A percentile compares a stretch with the other conserved stretches of the same genome.
Evolutionary conservation across 805 yeast species (phyloP).

Genomic region (Cyberlindnera subsufficiens): DNA sequence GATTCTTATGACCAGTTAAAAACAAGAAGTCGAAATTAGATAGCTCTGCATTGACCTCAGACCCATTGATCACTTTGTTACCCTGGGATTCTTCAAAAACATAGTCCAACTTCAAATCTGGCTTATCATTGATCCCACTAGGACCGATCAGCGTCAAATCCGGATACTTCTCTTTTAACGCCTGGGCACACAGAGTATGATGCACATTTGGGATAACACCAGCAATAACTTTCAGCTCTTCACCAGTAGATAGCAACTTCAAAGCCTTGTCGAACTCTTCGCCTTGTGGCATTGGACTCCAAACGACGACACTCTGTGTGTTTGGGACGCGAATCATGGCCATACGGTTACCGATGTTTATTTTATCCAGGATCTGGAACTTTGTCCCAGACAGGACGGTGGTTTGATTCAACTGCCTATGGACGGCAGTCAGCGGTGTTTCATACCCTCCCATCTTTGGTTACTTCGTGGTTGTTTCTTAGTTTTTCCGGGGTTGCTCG

Average conservation of each 20-base stretch:
- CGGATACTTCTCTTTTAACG: conserved; percentile 47
- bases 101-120: conserved; percentile 34
- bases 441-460: conserved; percentile 27
- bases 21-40: conserved; percentile 48
- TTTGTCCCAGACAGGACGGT: too few species aligned
- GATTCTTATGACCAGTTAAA: conserved; percentile 49
- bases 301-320: conserved; percentile 33
- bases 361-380: conserved; percentile 16
- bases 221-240: conserved; percentile 35
- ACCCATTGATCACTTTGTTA: conserved; percentile 28
- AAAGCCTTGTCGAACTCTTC: conserved; percentile 37
- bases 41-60: conserved; percentile 34
- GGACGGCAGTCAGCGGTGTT: conserved; percentile 31
- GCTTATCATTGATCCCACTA: conserved; percentile 30
- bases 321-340: conserved; percentile 26
- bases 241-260: conserved; percentile 23
- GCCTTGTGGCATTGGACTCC: conserved; percentile 55
- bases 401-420: conserved; percentile 18
- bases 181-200: conserved; percentile 57
- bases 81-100: conserved; percentile 29
- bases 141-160: conserved; percentile 48
- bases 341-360: conserved; percentile 38
- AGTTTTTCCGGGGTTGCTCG: too few species aligned
- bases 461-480: too few species aligned
- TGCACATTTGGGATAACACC: conserved; percentile 58